Evolutionary conservation across 2,329 filamentous ascomycete species (phyloP), one percentile per base, ranked within the genome.

Genomic region (Nannizzia gypsea): DNA sequence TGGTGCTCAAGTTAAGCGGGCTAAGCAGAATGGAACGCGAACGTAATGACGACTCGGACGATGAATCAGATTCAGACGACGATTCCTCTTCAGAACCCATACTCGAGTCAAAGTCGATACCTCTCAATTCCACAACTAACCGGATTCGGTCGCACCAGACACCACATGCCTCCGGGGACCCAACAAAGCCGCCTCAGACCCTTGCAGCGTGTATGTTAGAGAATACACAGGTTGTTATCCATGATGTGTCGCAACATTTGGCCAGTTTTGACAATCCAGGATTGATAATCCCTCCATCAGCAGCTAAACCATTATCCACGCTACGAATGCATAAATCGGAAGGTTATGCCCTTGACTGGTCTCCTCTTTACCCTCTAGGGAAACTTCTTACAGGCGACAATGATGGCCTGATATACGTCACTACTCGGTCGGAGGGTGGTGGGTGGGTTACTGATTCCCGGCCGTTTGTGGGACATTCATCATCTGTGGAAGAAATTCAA

Each of bases 291-390:
- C 85, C 88, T 5, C 80, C 89, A 1, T 85, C 88, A 68, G 89
- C 95, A 71, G 92, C 90, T 73, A 95, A 95, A 76, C 90, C 93
- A 36, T 76, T 95, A 57, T 88, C 83, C 65, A 96, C 90, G 2
- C 85, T 99, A 67, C 84, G 88, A 66, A 90, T 92, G 67, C 93
- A 99, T 81, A 92, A 91, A 76, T 78, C 85, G 11, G 93, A 99
- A 78, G 93, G 93, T 56, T 99, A 97, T 72, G 93, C 90, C 0
- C 76, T 99, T n/a, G 93, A 96, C 75, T 99, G 93, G 93, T 96
- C 91, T 26, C 88, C 90, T 0, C 73, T 89, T 8, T 81, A 89
- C 52, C 83, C 90, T 0, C 81, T 85, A 54, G 91, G 91, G 61
- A 93, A 92, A 74, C 84, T 99, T 2, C 76, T 96, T 52, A 96